Conservation (phyloP, 164 flowering plant species). For the Dillenia turbinata region DNA sequence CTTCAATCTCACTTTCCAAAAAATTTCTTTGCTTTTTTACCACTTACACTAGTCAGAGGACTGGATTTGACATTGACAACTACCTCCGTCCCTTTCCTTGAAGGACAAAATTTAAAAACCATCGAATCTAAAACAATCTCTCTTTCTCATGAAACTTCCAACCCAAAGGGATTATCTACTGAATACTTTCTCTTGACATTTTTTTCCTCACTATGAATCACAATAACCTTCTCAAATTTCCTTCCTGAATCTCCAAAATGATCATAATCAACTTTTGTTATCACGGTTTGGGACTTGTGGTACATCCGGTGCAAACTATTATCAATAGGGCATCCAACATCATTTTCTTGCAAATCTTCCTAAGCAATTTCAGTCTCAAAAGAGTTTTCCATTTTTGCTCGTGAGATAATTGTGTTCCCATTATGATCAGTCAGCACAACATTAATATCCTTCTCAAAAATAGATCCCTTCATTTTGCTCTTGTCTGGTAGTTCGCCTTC, state of each 20-base stretch:
- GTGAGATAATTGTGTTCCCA: not conserved
- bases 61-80: constrained; percentile 4
- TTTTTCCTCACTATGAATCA: constrained; percentile 1
- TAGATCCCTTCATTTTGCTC: constrained; percentile 2
- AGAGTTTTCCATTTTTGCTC: not conserved
- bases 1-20: not conserved
- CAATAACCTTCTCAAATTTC: constrained; percentile 2
- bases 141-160: constrained; percentile 11
- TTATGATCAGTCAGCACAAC: constrained; percentile 2
- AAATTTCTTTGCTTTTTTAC: constrained; percentile 21
- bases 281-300: not conserved
- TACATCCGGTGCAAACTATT: not conserved
- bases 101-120: constrained; percentile 49
- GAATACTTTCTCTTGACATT: constrained; percentile 10
- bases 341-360: constrained; percentile 5
- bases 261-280: not conserved
- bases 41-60: constrained; percentile 1
- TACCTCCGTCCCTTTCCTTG: constrained; percentile 28
- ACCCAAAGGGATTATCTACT: constrained; percentile 3
- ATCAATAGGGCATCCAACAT: not conserved
- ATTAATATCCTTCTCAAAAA: not conserved
- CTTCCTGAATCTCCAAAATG: not conserved
- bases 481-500: not conserved
- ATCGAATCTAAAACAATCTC: constrained; percentile 38
- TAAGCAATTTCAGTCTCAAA: constrained; percentile 1